phyloP scores from a whole-genome alignment of 768 basidiomycete species.

The Russula emetica region DNA sequence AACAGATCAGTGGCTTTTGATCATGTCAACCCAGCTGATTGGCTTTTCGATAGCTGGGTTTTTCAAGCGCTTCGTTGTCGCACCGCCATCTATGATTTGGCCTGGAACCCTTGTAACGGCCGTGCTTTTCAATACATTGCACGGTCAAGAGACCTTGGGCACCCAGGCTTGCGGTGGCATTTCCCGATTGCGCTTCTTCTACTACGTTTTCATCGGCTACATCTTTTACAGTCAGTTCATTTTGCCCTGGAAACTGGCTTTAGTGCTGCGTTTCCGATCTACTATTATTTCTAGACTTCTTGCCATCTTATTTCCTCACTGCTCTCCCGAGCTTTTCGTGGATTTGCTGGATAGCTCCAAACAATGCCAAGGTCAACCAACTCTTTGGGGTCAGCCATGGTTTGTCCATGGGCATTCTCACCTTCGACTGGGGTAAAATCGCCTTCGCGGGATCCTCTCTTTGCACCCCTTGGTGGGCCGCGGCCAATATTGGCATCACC shows the following conservation, averaged over 20 bases:
- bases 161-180: slow-evolving; percentile 45
- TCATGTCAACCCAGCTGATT: slow-evolving; percentile 43
- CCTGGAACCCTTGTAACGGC: slow-evolving; percentile 41
- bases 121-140: slow-evolving; percentile 45
- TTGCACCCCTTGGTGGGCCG: slow-evolving; percentile 79
- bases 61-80: slow-evolving; percentile 44
- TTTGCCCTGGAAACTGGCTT: neutral
- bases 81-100: slow-evolving; percentile 46
- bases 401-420: too few species aligned
- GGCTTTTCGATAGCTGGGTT: slow-evolving; percentile 44
- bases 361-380: too few species aligned
- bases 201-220: slow-evolving; percentile 39
- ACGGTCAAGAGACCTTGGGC: slow-evolving; percentile 40
- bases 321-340: too few species aligned
- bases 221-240: slow-evolving; percentile 15
- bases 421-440: slow-evolving; percentile 28
- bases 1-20: slow-evolving; percentile 37
- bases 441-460: slow-evolving; percentile 67
- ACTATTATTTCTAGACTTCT: neutral
- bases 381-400: too few species aligned
- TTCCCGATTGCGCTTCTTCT: slow-evolving; percentile 51
- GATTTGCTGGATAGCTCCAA: too few species aligned
- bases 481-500: slow-evolving; percentile 60
- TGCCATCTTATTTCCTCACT: too few species aligned
- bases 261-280: neutral